These are phyloP conservation scores for Mucor piriformis DNA, from an alignment of 371 early-diverging fungal species.

Conservation along the genomic window DNA sequence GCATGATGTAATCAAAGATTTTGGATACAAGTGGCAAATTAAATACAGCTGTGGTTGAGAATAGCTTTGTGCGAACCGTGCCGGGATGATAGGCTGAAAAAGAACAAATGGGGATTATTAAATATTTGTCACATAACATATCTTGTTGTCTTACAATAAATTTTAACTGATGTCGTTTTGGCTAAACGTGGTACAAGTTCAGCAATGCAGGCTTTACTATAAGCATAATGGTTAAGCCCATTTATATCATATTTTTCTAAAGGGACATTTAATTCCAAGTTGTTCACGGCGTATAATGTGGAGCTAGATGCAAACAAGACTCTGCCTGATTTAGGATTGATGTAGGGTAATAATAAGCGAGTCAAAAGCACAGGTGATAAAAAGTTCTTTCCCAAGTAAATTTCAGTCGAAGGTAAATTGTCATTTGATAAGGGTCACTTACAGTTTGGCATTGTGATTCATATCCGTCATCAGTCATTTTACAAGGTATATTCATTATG, in stretches of 20 bases:
- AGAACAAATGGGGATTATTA: not conserved
- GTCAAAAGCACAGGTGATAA: constrained; percentile 41
- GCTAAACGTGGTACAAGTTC: constrained; percentile 23
- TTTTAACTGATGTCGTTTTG: constrained; percentile 7
- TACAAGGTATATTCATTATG: constrained; percentile 72
- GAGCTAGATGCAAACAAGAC: constrained; percentile 52
- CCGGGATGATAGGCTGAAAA: constrained; percentile 51
- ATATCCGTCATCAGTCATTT: constrained; percentile 63
- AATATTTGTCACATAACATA: not conserved
- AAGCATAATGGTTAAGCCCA: constrained; percentile 44
- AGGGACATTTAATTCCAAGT: constrained; percentile 21
- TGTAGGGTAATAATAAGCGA: constrained; percentile 31
- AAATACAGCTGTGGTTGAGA: constrained; percentile 39
- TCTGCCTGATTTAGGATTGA: constrained; percentile 22
- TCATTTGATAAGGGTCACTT: constrained; percentile 2
- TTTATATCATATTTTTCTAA: constrained; percentile 20
- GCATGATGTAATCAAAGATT: constrained; percentile 44
- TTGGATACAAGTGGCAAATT: constrained; percentile 22
- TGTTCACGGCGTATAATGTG: constrained; percentile 31
- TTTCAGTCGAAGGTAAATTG: not conserved
- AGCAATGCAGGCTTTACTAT: constrained; percentile 43
- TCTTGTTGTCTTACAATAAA: constrained; percentile 23
- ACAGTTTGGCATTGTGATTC: constrained; percentile 71
- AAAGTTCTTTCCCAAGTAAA: constrained; percentile 30
- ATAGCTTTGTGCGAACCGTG: constrained; percentile 44